phyloP scores from a whole-genome alignment of 2,329 filamentous ascomycete species.

The Calonectria montana region DNA sequence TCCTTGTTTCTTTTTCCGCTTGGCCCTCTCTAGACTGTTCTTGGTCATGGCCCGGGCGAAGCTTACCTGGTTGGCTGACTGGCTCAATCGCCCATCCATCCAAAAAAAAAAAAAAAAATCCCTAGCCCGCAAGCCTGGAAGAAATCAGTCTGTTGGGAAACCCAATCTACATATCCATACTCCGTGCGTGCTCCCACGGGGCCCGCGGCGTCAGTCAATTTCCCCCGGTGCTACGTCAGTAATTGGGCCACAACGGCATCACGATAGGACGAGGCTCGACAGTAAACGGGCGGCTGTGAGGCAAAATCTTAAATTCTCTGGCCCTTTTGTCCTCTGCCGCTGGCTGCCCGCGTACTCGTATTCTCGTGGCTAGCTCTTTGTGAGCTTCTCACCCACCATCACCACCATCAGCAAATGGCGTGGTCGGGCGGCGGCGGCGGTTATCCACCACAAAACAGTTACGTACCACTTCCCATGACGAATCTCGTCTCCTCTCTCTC shows the following conservation, averaged over 20 bases:
- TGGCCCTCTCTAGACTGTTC: neutral
- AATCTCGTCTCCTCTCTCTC: neutral
- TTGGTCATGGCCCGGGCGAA: neutral
- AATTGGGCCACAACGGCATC: conserved; percentile 1
- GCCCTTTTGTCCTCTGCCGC: neutral
- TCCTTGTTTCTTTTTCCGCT: neutral
- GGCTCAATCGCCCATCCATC: too few relatives aligned
- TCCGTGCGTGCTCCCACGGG: neutral
- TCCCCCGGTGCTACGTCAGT: neutral
- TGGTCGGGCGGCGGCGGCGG: conserved; percentile 3
- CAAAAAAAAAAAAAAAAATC: too few relatives aligned
- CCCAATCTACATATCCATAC: neutral
- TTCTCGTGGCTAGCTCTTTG: neutral
- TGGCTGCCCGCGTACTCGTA: neutral
- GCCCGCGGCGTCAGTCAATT: neutral
- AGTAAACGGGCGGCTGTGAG: neutral
- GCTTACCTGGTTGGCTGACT: neutral
- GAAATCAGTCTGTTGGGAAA: conserved; percentile 9
- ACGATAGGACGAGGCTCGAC: conserved; percentile 6
- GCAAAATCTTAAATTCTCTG: neutral
- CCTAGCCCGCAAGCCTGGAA: neutral
- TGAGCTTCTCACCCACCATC: conserved; percentile 1
- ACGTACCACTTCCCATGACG: neutral
- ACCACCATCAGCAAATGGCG: conserved; percentile 8
- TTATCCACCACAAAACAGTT: conserved; percentile 5